A percentile compares a stretch with the other conserved stretches of the same genome.
phyloP scores from a whole-genome alignment of 257 asterid species.

The Cynanchum wilfordii region DNA sequence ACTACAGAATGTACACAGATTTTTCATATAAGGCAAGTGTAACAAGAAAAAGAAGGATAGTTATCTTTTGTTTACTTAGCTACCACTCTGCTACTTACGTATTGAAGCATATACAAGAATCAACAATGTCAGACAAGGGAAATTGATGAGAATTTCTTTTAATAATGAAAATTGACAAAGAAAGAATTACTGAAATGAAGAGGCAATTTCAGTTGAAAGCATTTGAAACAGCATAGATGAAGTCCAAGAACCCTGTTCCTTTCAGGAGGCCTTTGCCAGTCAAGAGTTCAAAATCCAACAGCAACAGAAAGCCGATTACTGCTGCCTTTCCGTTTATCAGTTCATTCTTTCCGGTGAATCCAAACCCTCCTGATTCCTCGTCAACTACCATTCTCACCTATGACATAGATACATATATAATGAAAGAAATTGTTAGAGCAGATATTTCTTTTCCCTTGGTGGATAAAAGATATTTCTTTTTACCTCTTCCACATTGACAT shows the following conservation, averaged over 20 bases:
- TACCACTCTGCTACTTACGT: conserved; percentile 6
- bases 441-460: background rate
- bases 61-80: conserved; percentile 3
- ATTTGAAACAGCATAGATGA: conserved; percentile 67
- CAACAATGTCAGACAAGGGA: background rate
- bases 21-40: too few species aligned
- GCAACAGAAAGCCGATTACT: conserved; percentile 71
- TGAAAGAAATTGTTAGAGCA: background rate
- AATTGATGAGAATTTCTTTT: background rate
- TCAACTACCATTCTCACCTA: conserved; percentile 86
- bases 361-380: conserved; percentile 61
- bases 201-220: conserved; percentile 32
- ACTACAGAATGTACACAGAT: background rate
- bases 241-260: conserved; percentile 98
- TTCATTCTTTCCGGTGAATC: conserved; percentile 74
- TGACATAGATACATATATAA: conserved; percentile 3
- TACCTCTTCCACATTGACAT: conserved; percentile 96
- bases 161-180: background rate
- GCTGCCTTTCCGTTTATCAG: conserved; percentile 93
- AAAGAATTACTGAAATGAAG: background rate
- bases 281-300: conserved; percentile 81
- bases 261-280: conserved; percentile 88
- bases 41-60: background rate
- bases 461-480: background rate
- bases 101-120: conserved; percentile 10